Evolutionary conservation across 148 eudicot species (phyloP).

Genomic region (Cornus kousa): DNA sequence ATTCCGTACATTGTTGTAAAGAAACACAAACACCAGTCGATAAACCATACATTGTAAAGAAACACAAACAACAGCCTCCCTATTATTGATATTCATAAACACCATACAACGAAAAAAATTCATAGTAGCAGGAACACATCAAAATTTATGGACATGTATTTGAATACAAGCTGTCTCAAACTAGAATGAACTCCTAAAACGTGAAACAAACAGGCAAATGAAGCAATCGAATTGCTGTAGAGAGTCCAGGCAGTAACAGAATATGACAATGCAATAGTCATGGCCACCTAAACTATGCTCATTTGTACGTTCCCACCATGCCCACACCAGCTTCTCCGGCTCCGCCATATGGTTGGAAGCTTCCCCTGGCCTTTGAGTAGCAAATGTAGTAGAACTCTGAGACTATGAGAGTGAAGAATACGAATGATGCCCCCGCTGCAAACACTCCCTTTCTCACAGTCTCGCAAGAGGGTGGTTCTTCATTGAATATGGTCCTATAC

Average conservation of each 20-base stretch:
- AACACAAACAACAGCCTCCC: neutral
- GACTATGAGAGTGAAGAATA: slow-evolving; percentile 60
- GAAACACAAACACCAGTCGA: neutral
- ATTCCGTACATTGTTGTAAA: neutral
- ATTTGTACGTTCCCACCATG: slow-evolving; percentile 54
- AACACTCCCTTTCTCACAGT: slow-evolving; percentile 89
- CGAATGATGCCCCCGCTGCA: slow-evolving; percentile 89
- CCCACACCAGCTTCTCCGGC: slow-evolving; percentile 43
- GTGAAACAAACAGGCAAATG: neutral
- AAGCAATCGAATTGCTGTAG: neutral
- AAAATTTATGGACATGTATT: neutral
- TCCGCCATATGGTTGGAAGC: slow-evolving; percentile 35
- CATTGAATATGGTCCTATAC: slow-evolving; percentile 37
- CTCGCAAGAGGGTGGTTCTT: slow-evolving; percentile 59
- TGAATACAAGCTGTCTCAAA: neutral
- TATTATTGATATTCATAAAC: neutral
- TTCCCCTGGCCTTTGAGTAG: slow-evolving; percentile 55
- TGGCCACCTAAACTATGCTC: slow-evolving; percentile 4
- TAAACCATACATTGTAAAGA: neutral
- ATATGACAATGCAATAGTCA: neutral
- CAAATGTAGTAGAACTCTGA: slow-evolving; percentile 63
- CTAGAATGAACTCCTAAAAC: neutral
- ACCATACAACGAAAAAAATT: neutral
- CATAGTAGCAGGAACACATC: neutral
- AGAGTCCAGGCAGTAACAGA: neutral